Evolutionary conservation across 2,329 filamentous ascomycete species (phyloP), one percentile per base, ranked within the genome.

Genomic region (Fusarium stilboides): DNA sequence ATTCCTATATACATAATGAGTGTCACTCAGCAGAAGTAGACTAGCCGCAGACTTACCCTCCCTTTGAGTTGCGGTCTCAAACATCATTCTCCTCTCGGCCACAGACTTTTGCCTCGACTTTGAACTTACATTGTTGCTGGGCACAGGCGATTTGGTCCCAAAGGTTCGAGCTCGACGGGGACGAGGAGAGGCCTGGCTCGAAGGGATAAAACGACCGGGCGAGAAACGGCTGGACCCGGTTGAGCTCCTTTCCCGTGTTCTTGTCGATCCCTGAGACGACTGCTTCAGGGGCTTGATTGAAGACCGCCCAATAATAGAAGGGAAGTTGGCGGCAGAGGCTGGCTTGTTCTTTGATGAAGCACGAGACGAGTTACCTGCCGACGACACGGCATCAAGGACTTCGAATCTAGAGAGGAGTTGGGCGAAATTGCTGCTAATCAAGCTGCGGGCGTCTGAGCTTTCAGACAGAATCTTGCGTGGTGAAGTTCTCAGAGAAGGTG

Each of bases 361-460:
- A 26, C 26, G 26, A 5, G 49, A 46, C 37, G 49, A 50, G 40
- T 39, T 62, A 22, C 46, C 26, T n/a, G 50, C 22, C 2, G 37
- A 44, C 10, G 65, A 57, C 12, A 54, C 58, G 8, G 68, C 68
- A 47, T 78, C 76, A 5, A 78, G 67, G n/a, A 66, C 62, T 63
- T 80, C 79, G 37, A 79, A 80, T 42, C 76, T 79, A n/a, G 77
- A 78, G 1, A 80, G 73, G 17, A 80, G 74, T 28, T 77, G 74
- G 36, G 78, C 74, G 24, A 80, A 60, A 13, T 56, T 71, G 14
- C 66, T 64, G 5, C 57, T 46, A 20, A 50, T 20, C 20, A 59
- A 47, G 20, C 54, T 52, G 14, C 42, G 68, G 24, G 47, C 28
- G 2, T 46, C 61, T 36, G 54, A 57, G 22, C 36, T 43, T 17